Percentiles rank a stretch among this genome's conserved stretches.
phyloP scores from a whole-genome alignment of 2,329 filamentous ascomycete species.

The Colletotrichum falcatum region DNA sequence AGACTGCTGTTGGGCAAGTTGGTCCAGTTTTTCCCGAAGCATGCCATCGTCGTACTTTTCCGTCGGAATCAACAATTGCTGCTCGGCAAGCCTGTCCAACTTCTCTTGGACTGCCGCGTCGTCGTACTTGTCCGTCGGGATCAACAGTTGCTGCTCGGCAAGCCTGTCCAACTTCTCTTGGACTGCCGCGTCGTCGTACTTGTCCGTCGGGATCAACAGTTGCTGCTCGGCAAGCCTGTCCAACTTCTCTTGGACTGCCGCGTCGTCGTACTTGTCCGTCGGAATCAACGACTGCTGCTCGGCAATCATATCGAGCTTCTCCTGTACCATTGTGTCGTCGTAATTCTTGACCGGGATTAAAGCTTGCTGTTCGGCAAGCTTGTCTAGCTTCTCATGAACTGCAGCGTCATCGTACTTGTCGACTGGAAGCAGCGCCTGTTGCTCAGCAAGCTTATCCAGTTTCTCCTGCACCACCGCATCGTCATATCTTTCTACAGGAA shows the following conservation, averaged over 20 bases:
- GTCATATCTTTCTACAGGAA: conserved; percentile 41
- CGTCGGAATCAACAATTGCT: conserved; percentile 55
- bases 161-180: conserved; percentile 29
- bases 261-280: conserved; percentile 45
- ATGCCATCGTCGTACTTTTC: conserved; percentile 26
- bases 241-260: conserved; percentile 46
- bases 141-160: conserved; percentile 60
- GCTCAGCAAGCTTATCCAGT: conserved; percentile 64
- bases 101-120: conserved; percentile 22
- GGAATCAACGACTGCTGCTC: conserved; percentile 20
- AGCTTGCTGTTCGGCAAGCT: conserved; percentile 70
- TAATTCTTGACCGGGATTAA: conserved; percentile 25
- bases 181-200: conserved; percentile 21
- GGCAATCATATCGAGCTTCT: conserved; percentile 68
- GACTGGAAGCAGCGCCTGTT: conserved; percentile 37
- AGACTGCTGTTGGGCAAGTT: conserved; percentile 30
- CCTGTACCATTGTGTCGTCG: conserved; percentile 60
- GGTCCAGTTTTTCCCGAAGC: conserved; percentile 21
- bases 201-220: conserved; percentile 47
- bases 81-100: conserved; percentile 45
- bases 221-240: conserved; percentile 68
- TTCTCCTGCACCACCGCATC: conserved; percentile 65
- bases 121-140: conserved; percentile 26
- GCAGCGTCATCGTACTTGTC: conserved; percentile 44
- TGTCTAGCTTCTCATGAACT: conserved; percentile 48